Evolutionary conservation across 176 grass and related monocot species (phyloP), one percentile per base, ranked within the genome.

Genomic region (Luzula sylvatica): DNA sequence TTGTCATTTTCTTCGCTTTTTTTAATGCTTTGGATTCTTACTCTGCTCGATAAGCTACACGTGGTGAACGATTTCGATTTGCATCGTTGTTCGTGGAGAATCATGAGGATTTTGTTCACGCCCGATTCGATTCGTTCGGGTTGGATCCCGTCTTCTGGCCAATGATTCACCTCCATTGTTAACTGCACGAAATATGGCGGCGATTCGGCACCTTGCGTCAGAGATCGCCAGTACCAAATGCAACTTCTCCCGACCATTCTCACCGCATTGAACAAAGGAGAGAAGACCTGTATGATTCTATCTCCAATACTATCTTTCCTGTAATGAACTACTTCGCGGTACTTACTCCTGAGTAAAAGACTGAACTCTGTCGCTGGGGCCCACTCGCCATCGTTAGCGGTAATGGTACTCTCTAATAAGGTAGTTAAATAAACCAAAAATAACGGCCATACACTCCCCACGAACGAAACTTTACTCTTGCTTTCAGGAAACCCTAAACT

Each of bases 101-200:
- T 73, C 26, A 24, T 46, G 67, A 95, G 83, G 23, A 85, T 76
- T 70, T 66, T 76, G 78, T 95, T 95, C 68, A 95, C 88, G 68
- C 66, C 62, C 61, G 90, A 95, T 57, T 95, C 90, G 50, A 95
- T 84, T 52, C 76, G 85, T 63, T 95, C 83, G 51, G 90, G 90
- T 30, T 95, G 90, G 70, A 95, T 95, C 22, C 90, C 90, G 67
- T 88, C 90, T 62, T 95, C 80, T 79, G 90, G 90, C 90, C 90
- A 95, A 23, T 85, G 71, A 16, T 73, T 73, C 38, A 95, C 80
- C 58, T 95, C 74, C 83, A 95, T 86, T 5, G 90, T 88, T 69
- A 95, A 55, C 78, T 95, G 90, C 45, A 95, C 83, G 70, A 95
- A 95, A 68, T 88, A 95, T 27, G 90, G 90, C 67, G 90, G 90